Base-by-base conservation (phyloP, 1,284 basidiomycete species). In the Sanghuangporus weigelae region DNA sequence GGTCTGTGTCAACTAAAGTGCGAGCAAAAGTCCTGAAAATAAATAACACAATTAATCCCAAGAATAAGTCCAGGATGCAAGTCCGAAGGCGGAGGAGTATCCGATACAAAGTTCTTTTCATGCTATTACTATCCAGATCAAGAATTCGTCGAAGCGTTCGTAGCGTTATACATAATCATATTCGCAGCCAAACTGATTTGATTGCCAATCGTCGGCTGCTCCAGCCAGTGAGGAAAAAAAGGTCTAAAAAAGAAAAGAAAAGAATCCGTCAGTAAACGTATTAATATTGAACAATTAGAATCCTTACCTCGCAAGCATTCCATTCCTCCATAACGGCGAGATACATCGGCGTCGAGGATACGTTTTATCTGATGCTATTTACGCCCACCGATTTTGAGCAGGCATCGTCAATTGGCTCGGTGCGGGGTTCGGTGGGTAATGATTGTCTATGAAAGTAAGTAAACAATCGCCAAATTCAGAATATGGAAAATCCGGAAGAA, bases 311-410 rank as follows among this genome's bases (percentile, higher is more conserved):
- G 59, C 77, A 77, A 49, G 71, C 73, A 55, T 73, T 77, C 70
- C 77, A 82, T 66, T 82, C 80, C 67, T 83, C 81, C 49, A 81
- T 56, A 7, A 82, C 79, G 21, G 73, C 72, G 5, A 82, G 64
- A 55, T 77, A 74, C 66, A 79, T 74, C 4, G 74, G 72, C 10
- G 71, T 69, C 65, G 81, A 74, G 60, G 64, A 70, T 5, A 69
- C 75, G 2, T 64, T 49, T 53, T 68, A 65, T 11, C 80, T 78
- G 7, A 64, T 56, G 14, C 78, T 79, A 57, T 76, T 81, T 1
- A 79, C 81, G 21, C 77, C 78, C 19, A 73, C 73, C 7, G 72
- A 65, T 60, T 74, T 71, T 1, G 79, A 76, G 65, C 74, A 16
- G 81, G 81, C 81, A 82, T 82, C 21, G 71, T 73, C 36, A 82